Evolutionary conservation across 1,284 basidiomycete genomes (phyloP), one percentile per base, ranked within the genome.

Genomic region (Moesziomyces sp.): DNA sequence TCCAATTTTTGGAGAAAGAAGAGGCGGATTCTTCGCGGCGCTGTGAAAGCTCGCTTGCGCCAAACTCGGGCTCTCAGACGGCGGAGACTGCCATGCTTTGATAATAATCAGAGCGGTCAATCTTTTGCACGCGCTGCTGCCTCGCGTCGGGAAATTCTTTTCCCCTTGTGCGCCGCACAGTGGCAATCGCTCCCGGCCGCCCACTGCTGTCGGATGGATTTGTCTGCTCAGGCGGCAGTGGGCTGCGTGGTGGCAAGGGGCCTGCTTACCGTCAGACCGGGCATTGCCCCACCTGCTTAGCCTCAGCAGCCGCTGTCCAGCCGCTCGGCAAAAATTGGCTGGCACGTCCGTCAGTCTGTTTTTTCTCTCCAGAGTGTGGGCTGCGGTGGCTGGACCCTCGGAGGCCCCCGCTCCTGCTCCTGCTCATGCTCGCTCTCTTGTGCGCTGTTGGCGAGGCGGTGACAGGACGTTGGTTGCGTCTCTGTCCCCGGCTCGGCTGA

Each of bases 31-130:
- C 26, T 28, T 51, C 44, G 35, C 57, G 6, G 24, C 24, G 24
- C 42, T 46, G 40, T 64, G 55, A 64, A 64, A 64, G 50, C 52
- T 64, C 55, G 46, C 28, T 46, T 58, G 55, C 40, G 46, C 49
- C 45, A 53, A 19, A 40, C 40, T 54, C 51, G 46, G 61, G 55
- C 55, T 52, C 58, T 50, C 55, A 58, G 42, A 28, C 5, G 6
- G n/a, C 5, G 42, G 30, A 21, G 35, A 45, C 38, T 19, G 23
- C 11, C 19, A 19, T 54, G 62, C 51, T 65, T 65, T 65, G 62
- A 58, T 65, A 65, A 64, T 64, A 35, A 43, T 55, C 42, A 44
- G 43, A 45, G 52, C 10, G 24, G 24, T 26, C 35, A 21, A 16
- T 51, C 38, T 28, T 51, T 24, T 24, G 5, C 21, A 24, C 42